phyloP scores from a whole-genome alignment of 257 asterid species.

The Salvia miltiorrhiza region DNA sequence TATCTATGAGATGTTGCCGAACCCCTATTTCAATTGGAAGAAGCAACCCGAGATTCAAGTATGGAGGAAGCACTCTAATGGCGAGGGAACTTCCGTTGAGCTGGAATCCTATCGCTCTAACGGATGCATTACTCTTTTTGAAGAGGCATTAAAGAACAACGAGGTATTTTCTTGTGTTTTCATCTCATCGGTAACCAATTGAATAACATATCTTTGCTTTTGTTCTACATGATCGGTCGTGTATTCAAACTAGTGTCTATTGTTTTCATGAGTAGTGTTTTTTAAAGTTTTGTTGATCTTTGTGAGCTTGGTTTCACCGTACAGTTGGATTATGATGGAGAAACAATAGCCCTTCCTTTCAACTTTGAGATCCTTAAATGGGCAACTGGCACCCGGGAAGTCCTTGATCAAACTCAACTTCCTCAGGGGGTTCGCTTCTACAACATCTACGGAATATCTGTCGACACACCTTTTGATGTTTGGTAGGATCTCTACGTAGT shows the following conservation, averaged over 20 bases:
- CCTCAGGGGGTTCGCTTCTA: constrained; percentile 73
- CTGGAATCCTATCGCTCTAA: constrained; percentile 50
- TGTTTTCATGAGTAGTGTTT: not conserved
- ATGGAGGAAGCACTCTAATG: constrained; percentile 53
- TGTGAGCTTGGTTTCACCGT: not conserved
- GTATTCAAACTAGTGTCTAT: not conserved
- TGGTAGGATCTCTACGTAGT: constrained; percentile 42
- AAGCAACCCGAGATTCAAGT: constrained; percentile 70
- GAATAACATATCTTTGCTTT: not conserved
- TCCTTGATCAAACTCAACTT: constrained; percentile 50
- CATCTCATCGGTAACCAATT: not conserved
- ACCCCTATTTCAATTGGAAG: constrained; percentile 69
- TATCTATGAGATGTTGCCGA: constrained; percentile 80
- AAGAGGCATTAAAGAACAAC: constrained; percentile 59
- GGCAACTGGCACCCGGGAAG: constrained; percentile 72
- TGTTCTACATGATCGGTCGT: not conserved
- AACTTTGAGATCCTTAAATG: constrained; percentile 59
- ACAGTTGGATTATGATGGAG: constrained; percentile 68
- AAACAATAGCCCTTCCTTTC: constrained; percentile 66
- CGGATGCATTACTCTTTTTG: constrained; percentile 49
- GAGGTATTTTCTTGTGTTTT: constrained; percentile 47
- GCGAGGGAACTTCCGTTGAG: constrained; percentile 47
- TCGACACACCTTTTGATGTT: constrained; percentile 84
- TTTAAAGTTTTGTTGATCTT: not conserved
- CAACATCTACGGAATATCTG: constrained; percentile 79